Conservation (phyloP, 2,329 filamentous ascomycete species). For the Fusarium proliferatum region DNA sequence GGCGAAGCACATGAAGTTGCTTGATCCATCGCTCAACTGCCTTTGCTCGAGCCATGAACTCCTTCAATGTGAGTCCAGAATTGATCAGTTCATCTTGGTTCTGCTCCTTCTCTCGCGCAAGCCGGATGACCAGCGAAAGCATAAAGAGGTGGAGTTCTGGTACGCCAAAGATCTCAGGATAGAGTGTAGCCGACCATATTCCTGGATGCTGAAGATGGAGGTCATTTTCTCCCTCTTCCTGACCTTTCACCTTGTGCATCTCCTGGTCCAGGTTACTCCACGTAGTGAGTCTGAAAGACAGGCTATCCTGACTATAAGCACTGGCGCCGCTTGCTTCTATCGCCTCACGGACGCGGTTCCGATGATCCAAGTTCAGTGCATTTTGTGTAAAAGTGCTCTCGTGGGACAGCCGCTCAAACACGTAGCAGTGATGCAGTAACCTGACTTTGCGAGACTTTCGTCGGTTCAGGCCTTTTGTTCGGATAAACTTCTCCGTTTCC, state of each 20-base stretch:
- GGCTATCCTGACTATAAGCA: slow-evolving; percentile 9
- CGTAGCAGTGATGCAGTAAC: slow-evolving; percentile 28
- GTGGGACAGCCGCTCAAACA: slow-evolving; percentile 16
- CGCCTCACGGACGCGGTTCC: slow-evolving; percentile 12
- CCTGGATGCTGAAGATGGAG: slow-evolving; percentile 28
- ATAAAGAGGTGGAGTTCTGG: slow-evolving; percentile 29
- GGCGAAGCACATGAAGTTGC: slow-evolving; percentile 10
- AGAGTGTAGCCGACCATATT: slow-evolving; percentile 29
- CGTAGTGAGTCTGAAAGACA: slow-evolving; percentile 14
- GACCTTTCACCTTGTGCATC: slow-evolving; percentile 17
- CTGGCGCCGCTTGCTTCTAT: slow-evolving; percentile 30
- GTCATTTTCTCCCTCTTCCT: slow-evolving; percentile 34
- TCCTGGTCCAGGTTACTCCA: slow-evolving; percentile 31
- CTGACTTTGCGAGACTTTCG: slow-evolving; percentile 31
- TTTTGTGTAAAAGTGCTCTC: slow-evolving; percentile 24
- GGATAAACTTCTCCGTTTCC: slow-evolving; percentile 33
- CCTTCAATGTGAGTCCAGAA: background rate
- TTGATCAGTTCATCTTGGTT: background rate
- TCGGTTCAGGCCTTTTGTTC: slow-evolving; percentile 22
- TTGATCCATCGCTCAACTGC: slow-evolving; percentile 29
- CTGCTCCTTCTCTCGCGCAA: slow-evolving; percentile 15
- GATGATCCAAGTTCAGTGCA: slow-evolving; percentile 10
- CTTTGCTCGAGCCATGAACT: slow-evolving; percentile 24
- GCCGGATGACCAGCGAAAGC: slow-evolving; percentile 25
- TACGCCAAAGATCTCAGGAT: slow-evolving; percentile 34